These are phyloP conservation scores for Notholithocarpus densiflorus DNA, from an alignment of 306 rosid species.

Conservation along the genomic window DNA sequence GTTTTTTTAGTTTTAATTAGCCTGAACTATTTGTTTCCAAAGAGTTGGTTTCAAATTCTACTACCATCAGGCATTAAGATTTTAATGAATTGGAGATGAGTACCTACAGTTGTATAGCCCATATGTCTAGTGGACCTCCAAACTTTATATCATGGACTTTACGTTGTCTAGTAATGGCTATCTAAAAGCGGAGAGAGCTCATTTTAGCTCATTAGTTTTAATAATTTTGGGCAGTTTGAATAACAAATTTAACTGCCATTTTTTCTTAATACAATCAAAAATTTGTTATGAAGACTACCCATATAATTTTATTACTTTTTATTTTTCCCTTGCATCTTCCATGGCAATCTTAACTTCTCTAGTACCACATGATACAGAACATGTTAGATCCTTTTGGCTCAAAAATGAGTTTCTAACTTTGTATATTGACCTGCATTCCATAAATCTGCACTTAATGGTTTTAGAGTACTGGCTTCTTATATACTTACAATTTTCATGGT, in stretches of 20 bases:
- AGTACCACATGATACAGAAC: not conserved
- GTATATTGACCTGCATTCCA: not conserved
- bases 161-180: too few relatives aligned
- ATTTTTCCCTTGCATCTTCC: not conserved
- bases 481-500: conserved; percentile 44
- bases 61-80: too few relatives aligned
- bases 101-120: too few relatives aligned
- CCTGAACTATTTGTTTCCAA: too few relatives aligned
- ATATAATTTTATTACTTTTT: too few relatives aligned
- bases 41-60: too few relatives aligned
- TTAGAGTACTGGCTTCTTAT: conserved; percentile 43
- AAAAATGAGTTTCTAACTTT: not conserved
- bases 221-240: too few relatives aligned
- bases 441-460: not conserved
- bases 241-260: not conserved
- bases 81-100: too few relatives aligned
- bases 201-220: too few relatives aligned
- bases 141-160: too few relatives aligned
- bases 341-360: not conserved
- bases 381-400: not conserved
- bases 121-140: too few relatives aligned
- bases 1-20: not conserved
- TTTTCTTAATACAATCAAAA: not conserved
- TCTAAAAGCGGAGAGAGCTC: too few relatives aligned
- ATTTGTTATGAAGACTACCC: not conserved